phyloP scores from a whole-genome alignment of 345 rosid genomes.

The Cardamine occulta region DNA sequence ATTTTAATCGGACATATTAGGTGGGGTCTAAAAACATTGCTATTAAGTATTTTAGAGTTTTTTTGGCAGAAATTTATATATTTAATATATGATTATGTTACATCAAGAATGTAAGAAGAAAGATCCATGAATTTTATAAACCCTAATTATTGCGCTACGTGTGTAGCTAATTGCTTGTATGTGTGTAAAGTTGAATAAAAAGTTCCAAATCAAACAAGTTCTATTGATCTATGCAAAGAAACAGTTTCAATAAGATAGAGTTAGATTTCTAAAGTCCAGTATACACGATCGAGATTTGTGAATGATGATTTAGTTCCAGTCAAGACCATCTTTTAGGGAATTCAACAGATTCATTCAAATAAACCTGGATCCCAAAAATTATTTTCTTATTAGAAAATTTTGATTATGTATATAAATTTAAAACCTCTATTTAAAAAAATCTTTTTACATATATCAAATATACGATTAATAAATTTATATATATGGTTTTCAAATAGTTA shows the following conservation, averaged over 20 bases:
- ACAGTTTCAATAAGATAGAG: background rate
- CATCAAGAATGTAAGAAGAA: background rate
- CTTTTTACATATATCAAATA: no score
- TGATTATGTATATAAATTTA: background rate
- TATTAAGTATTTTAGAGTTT: background rate
- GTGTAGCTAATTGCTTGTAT: background rate
- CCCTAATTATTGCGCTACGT: background rate
- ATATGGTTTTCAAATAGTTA: background rate
- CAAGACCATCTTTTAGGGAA: background rate
- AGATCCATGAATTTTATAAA: background rate
- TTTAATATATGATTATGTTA: background rate
- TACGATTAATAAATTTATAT: background rate
- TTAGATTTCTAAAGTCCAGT: background rate
- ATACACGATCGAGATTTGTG: background rate
- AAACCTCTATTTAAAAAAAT: background rate
- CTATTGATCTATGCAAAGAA: background rate
- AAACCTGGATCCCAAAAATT: background rate
- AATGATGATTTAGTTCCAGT: background rate
- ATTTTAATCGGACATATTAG: background rate
- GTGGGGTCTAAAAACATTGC: background rate
- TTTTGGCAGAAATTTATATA: background rate
- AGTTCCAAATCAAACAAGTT: background rate
- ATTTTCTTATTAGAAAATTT: background rate
- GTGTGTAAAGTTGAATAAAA: slow-evolving; percentile 1
- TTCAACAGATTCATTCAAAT: background rate